Evolutionary conservation across 2,329 filamentous ascomycete genomes (phyloP).

Genomic region (Xylariaceae sp.): DNA sequence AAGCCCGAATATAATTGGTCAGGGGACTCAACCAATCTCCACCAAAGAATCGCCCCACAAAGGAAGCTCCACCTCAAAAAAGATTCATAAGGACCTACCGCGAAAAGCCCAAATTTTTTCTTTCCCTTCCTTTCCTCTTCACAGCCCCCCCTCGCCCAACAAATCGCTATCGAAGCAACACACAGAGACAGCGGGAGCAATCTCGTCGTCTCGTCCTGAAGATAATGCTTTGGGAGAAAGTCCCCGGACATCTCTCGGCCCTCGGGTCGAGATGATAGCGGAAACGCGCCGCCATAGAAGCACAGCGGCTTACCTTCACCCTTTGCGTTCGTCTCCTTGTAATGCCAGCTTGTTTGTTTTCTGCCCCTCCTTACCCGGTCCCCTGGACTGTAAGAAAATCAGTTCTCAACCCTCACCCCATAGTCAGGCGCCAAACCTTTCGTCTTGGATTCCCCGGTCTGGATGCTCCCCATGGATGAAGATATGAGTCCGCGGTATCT

Average conservation of each 20-base stretch:
- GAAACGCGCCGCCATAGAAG: constrained; percentile 99
- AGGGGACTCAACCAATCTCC: background rate
- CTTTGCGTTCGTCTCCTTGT: constrained; percentile 46
- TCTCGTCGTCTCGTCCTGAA: constrained; percentile 33
- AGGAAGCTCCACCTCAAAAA: background rate
- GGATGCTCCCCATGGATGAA: constrained; percentile 63
- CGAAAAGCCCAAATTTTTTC: constrained; percentile 20
- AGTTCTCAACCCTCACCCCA: constrained; percentile 19
- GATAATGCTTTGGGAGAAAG: constrained; percentile 96
- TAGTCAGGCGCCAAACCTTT: constrained; percentile 11
- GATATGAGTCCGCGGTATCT: constrained; percentile 75
- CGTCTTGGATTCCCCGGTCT: constrained; percentile 24
- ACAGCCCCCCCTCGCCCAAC: constrained; percentile 82
- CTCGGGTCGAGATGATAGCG: constrained; percentile 52
- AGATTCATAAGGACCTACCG: background rate
- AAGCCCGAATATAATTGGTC: constrained; percentile 7
- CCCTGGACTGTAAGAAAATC: constrained; percentile 22
- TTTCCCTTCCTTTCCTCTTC: constrained; percentile 28
- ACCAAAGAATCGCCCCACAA: background rate
- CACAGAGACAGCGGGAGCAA: constrained; percentile 63
- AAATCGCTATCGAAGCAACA: constrained; percentile 99
- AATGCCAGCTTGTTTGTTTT: constrained; percentile 26
- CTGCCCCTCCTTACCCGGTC: constrained; percentile 37
- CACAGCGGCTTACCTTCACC: constrained; percentile 76
- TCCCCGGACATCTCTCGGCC: constrained; percentile 75